These are phyloP conservation scores for Diaporthe sp. DNA, from an alignment of 2,329 filamentous ascomycete species.

Conservation along the genomic window DNA sequence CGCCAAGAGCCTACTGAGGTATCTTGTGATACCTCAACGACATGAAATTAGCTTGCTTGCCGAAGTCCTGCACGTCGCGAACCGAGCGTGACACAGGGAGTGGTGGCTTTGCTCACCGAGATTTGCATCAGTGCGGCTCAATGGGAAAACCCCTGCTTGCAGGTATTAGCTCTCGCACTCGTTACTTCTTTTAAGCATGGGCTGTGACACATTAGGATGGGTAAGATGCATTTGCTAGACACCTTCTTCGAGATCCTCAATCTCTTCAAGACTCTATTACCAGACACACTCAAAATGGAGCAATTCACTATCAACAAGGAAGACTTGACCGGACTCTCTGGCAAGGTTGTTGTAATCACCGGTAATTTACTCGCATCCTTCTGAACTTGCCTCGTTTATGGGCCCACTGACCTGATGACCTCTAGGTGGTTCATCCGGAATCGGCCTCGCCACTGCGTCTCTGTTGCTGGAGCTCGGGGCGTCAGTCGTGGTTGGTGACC, in stretches of 20 bases:
- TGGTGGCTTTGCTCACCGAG: neutral
- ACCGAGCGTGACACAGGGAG: neutral
- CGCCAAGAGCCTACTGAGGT: neutral
- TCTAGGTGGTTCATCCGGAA: neutral
- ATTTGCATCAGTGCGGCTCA: conserved; percentile 4
- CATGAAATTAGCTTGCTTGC: neutral
- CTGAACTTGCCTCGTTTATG: neutral
- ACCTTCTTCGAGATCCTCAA: no score
- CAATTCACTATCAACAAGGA: neutral
- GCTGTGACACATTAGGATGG: no score
- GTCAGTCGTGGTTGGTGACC: neutral
- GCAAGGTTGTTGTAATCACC: neutral
- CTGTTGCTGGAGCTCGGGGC: neutral
- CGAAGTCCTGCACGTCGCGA: neutral
- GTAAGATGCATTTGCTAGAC: no score
- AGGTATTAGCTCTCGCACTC: no score
- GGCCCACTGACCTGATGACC: neutral
- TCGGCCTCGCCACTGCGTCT: neutral
- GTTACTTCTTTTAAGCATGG: no score
- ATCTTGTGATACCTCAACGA: neutral
- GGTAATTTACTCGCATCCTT: neutral
- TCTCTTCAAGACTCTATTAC: no score
- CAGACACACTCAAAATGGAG: neutral
- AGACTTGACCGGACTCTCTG: neutral
- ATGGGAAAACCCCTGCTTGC: neutral